Base-by-base conservation (phyloP, 768 basidiomycete species). In the Tephrocybe sp. region DNA sequence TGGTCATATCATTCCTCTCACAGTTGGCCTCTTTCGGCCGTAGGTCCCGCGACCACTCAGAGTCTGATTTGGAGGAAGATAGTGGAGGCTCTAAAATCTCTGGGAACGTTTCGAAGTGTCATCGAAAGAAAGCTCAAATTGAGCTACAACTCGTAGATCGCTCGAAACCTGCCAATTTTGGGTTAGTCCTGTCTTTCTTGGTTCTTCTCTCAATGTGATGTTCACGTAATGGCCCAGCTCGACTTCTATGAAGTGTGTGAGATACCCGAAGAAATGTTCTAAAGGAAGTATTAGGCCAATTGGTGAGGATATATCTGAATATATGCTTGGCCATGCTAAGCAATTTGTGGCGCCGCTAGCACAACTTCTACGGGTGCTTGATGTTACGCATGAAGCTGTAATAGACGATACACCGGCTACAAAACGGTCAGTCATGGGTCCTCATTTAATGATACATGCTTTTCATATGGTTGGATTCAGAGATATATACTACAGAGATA, bases 401-500 rank as follows among this genome's bases (percentile, higher is more conserved):
- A 51, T 75, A 1, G 69, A 73, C 17, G 74, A 71, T 14, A 65
- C 83, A 11, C 79, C 88, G 0, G 65, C 74, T 7, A 89, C 88
- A 12, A 89, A 90, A 69, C 70, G 86, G 85, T 84, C 9, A 18
- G 53, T 23, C 37, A 17, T 18, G 4, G 48, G 50, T 47, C 48
- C 51, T 53, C 58, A n/a, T n/a, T n/a, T n/a, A 48, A 40, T 33
- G 57, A 10, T 37, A 21, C 20, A 15, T n/a, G 34, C 24, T 23
- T 20, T 9, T 41, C 20, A 39, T 1, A 23, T 20, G 17, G 11
- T 30, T 30, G 11, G 26, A 0, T 4, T 1, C 51, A 93, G 94
- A 12, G 93, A 96, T 66, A 78, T 96, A 14, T 98, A 81, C 68
- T 98, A 98, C 69, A 84, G 83, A 56, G 91, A 96, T 51, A 87